Conservation (phyloP, 768 basidiomycete species). For the Amanita rubescens region DNA sequence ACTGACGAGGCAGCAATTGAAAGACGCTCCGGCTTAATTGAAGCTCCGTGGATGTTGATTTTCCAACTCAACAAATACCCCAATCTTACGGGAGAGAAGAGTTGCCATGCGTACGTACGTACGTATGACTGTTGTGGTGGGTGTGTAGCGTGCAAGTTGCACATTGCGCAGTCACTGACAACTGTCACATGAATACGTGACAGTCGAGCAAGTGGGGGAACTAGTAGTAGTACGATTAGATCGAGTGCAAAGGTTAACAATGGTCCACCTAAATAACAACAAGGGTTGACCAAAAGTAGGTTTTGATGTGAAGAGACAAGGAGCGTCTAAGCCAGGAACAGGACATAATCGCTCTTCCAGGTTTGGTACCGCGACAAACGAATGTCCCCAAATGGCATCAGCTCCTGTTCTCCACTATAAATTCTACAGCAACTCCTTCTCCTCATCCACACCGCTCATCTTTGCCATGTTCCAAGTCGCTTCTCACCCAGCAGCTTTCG, state of each 20-base stretch:
- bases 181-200: no score
- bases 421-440: conserved; percentile 2
- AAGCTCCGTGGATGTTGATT: conserved; percentile 8
- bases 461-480: conserved; percentile 41
- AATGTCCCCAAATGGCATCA: conserved; percentile 27
- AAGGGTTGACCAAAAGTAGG: not conserved
- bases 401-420: conserved; percentile 14
- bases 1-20: conserved; percentile 3
- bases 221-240: no score
- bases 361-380: conserved; percentile 30
- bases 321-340: not conserved
- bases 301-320: not conserved
- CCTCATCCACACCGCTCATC: conserved; percentile 2
- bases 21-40: conserved; percentile 20
- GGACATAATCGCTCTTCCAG: conserved; percentile 10
- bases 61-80: conserved; percentile 7
- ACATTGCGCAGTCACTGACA: not conserved
- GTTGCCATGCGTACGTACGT: not conserved
- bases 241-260: not conserved
- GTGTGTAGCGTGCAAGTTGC: not conserved
- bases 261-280: not conserved
- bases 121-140: not conserved
- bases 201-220: no score
- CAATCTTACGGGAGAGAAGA: not conserved
- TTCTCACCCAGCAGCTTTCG: conserved; percentile 34